A percentile compares a stretch with the other conserved stretches of the same genome.
Conservation (phyloP, 164 flowering plant species). For the Stephania yunnanensis region DNA sequence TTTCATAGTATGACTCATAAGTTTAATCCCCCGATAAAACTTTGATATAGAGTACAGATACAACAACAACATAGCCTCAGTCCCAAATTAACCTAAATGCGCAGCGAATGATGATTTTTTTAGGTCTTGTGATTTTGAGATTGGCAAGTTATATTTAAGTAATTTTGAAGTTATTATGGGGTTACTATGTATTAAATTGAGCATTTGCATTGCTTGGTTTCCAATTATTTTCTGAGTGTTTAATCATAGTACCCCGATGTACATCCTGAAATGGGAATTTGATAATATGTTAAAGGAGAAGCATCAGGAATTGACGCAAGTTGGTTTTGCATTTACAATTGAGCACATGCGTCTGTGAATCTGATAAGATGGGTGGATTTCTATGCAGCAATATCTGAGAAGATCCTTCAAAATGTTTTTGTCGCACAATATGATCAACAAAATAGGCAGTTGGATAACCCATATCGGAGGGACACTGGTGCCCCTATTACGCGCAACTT, state of each 20-base stretch:
- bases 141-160: neutral
- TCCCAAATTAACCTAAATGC: too few relatives aligned
- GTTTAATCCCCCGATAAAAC: too few relatives aligned
- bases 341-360: slow-evolving; percentile 4
- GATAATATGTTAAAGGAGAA: neutral
- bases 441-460: slow-evolving; percentile 53
- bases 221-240: neutral
- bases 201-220: neutral
- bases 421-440: slow-evolving; percentile 54
- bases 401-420: slow-evolving; percentile 66
- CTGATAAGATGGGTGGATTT: slow-evolving; percentile 58
- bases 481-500: slow-evolving; percentile 45
- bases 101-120: neutral
- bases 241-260: neutral
- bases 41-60: too few relatives aligned
- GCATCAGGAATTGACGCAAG: neutral
- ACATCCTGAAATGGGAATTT: neutral
- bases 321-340: neutral
- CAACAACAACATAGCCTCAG: too few relatives aligned
- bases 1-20: too few relatives aligned
- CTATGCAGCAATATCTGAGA: slow-evolving; percentile 88
- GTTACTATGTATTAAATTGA: too few relatives aligned
- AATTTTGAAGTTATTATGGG: too few relatives aligned
- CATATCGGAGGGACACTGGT: slow-evolving; percentile 37
- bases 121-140: too few relatives aligned